Evolutionary conservation across 2,329 filamentous ascomycete species (phyloP).

Genomic region (Scolecobasidium constrictum): DNA sequence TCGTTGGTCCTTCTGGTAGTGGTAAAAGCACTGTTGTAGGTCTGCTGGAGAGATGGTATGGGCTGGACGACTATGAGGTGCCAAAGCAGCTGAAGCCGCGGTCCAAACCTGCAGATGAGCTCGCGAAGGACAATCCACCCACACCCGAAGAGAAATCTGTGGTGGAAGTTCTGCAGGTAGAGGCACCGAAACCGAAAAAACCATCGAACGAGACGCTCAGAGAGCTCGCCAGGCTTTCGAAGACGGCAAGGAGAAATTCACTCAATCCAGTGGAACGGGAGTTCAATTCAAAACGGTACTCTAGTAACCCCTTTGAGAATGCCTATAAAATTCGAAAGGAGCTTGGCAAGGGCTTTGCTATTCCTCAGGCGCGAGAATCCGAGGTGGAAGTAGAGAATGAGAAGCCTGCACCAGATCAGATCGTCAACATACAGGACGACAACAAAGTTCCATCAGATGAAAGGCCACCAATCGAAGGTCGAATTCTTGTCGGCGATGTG

Average conservation of each 20-base stretch:
- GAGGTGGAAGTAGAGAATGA: background rate
- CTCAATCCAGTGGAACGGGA: background rate
- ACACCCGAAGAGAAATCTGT: background rate
- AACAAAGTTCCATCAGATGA: background rate
- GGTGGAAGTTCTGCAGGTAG: background rate
- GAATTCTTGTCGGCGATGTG: constrained; percentile 18
- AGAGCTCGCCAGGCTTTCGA: background rate
- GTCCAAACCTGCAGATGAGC: background rate
- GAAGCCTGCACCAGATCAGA: background rate
- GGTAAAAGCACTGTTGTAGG: constrained; percentile 68
- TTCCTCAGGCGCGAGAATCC: background rate
- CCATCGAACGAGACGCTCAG: background rate
- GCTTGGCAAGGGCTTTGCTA: no score
- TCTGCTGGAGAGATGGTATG: constrained; percentile 62
- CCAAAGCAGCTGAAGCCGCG: constrained; percentile 1
- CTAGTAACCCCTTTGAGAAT: background rate
- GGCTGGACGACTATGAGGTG: constrained; percentile 25
- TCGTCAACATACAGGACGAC: background rate
- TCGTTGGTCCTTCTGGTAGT: constrained; percentile 62
- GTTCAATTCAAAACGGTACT: background rate
- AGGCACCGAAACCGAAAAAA: background rate
- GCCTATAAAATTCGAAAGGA: constrained; percentile 8
- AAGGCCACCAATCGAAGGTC: constrained; percentile 18
- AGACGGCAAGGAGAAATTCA: background rate
- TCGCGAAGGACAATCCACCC: background rate